A percentile compares a stretch with the other conserved stretches of the same genome.
Conservation (phyloP, 176 grass and related monocot genomes). For the Bolboschoenus planiculmis region DNA sequence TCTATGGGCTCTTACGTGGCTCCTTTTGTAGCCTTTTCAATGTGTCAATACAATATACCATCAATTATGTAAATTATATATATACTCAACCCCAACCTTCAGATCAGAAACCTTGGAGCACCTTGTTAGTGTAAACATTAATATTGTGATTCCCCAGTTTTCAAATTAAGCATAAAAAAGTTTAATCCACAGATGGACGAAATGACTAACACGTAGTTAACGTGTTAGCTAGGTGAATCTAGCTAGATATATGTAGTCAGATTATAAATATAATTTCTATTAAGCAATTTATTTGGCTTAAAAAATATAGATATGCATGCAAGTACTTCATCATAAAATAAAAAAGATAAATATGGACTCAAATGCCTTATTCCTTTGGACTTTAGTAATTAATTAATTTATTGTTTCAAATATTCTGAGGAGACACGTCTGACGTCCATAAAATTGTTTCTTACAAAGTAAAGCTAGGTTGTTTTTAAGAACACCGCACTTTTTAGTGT, state of each 20-base stretch:
- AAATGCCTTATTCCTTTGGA: too few relatives aligned
- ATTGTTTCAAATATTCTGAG: too few relatives aligned
- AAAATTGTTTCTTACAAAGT: too few relatives aligned
- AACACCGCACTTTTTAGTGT: too few relatives aligned
- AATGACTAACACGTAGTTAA: neutral
- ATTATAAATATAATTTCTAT: neutral
- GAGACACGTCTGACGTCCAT: too few relatives aligned
- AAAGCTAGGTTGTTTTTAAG: too few relatives aligned
- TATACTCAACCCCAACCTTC: neutral
- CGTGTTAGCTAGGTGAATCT: neutral
- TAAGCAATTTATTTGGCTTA: neutral
- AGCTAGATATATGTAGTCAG: neutral
- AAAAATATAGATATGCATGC: neutral
- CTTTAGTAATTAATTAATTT: too few relatives aligned
- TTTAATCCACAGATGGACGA: neutral
- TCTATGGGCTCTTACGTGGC: neutral
- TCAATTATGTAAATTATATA: neutral
- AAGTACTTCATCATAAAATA: neutral
- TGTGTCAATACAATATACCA: slow-evolving; percentile 1
- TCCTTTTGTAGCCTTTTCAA: neutral
- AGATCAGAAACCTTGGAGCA: neutral
- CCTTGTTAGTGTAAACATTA: neutral
- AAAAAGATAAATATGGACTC: too few relatives aligned
- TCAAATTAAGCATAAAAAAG: neutral
- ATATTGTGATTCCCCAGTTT: neutral